phyloP scores from a whole-genome alignment of 352 stramenopile species.

The Thraustochytrium striatum region DNA sequence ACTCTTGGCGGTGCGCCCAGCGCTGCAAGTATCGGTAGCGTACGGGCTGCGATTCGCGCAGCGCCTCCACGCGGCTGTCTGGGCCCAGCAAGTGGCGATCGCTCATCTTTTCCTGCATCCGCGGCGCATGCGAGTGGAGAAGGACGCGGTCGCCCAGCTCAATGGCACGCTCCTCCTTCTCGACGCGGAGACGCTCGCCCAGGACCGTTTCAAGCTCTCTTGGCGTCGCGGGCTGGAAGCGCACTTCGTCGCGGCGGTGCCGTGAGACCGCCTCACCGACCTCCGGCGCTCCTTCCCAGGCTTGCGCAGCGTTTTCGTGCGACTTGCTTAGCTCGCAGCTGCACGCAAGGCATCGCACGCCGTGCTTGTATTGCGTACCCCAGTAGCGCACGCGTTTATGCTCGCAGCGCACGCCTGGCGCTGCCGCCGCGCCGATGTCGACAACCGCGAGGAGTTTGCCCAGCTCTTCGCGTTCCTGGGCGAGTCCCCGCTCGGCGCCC shows the following conservation, averaged over 20 bases:
- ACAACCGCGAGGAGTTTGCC: constrained; percentile 4
- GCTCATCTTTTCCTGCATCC: constrained; percentile 12
- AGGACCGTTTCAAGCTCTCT: not conserved
- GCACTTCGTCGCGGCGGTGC: constrained; percentile 5
- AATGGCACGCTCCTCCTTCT: constrained; percentile 24
- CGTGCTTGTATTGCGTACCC: constrained; percentile 42
- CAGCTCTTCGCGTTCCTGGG: not conserved
- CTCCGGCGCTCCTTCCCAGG: not conserved
- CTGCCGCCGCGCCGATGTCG: not conserved
- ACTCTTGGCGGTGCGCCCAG: not conserved
- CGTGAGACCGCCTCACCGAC: not conserved
- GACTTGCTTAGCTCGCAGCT: not conserved
- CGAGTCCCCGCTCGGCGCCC: not conserved
- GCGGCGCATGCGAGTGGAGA: not conserved
- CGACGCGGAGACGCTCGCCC: constrained; percentile 12
- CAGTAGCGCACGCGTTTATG: constrained; percentile 32
- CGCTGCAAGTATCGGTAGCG: not conserved
- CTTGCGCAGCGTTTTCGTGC: not conserved
- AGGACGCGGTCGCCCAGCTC: not conserved
- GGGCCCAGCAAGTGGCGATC: not conserved
- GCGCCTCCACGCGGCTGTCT: not conserved
- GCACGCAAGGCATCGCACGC: constrained; percentile 11
- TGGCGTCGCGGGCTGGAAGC: not conserved
- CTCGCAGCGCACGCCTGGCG: constrained; percentile 8
- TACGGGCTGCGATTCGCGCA: not conserved